Evolutionary conservation across 2,329 filamentous ascomycete species (phyloP).

Genomic region (Exophiala bonariae): DNA sequence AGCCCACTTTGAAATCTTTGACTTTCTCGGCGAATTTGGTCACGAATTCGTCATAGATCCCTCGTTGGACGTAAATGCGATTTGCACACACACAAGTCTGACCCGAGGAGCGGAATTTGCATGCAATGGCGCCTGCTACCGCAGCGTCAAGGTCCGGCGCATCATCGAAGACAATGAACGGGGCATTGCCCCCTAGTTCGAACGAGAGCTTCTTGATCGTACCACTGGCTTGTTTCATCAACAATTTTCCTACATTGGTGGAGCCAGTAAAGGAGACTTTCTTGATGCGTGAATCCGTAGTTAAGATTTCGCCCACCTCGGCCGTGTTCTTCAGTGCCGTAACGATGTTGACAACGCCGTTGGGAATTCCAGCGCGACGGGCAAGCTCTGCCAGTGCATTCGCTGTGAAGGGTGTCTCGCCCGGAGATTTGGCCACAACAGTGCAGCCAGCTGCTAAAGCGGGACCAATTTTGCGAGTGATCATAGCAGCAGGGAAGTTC

Average conservation of each 20-base stretch:
- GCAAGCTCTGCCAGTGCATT: conserved; percentile 85
- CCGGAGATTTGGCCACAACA: conserved; percentile 85
- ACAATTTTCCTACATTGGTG: conserved; percentile 65
- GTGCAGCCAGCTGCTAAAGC: conserved; percentile 91
- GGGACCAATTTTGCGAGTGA: conserved; percentile 53
- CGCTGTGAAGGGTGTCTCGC: conserved; percentile 88
- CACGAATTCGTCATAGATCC: conserved; percentile 56
- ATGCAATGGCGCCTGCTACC: conserved; percentile 77
- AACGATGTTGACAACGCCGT: conserved; percentile 87
- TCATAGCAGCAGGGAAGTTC: conserved; percentile 62
- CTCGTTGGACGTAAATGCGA: conserved; percentile 53
- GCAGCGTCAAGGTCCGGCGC: conserved; percentile 78
- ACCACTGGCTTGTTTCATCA: conserved; percentile 85
- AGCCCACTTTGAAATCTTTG: conserved; percentile 47
- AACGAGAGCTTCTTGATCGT: conserved; percentile 86
- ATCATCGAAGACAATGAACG: conserved; percentile 96
- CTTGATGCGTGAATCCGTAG: conserved; percentile 72
- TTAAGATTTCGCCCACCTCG: conserved; percentile 74
- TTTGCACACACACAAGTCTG: conserved; percentile 91
- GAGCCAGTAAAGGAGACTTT: conserved; percentile 93
- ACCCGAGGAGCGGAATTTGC: conserved; percentile 91
- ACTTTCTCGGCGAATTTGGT: conserved; percentile 56
- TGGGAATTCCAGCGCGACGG: conserved; percentile 82
- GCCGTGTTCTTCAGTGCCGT: conserved; percentile 77
- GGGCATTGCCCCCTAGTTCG: conserved; percentile 91